phyloP scores from a whole-genome alignment of 768 basidiomycete genomes.

The Termitomyces sp. region DNA sequence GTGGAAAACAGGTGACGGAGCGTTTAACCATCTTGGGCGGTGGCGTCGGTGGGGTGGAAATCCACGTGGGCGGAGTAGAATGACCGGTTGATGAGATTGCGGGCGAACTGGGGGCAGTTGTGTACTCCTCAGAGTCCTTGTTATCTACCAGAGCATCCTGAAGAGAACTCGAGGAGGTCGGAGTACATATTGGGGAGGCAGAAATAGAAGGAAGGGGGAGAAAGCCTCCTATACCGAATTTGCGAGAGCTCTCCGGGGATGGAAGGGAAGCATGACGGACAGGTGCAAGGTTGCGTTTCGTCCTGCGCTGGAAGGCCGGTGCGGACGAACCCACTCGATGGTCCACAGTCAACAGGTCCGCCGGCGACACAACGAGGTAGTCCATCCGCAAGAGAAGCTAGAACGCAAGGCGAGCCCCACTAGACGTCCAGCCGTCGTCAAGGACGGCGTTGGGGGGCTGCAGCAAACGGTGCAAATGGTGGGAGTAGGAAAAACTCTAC shows the following conservation, averaged over 20 bases:
- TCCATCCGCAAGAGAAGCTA: constrained; percentile 14
- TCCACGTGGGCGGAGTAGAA: constrained; percentile 48
- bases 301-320: constrained; percentile 12
- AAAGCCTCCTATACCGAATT: constrained; percentile 34
- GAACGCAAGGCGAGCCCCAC: neutral
- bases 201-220: constrained; percentile 54
- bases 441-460: neutral
- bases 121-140: constrained; percentile 14
- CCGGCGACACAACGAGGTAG: constrained; percentile 14
- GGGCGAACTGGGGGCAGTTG: constrained; percentile 22
- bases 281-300: neutral
- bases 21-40: constrained; percentile 40
- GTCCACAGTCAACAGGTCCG: constrained; percentile 13
- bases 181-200: constrained; percentile 58
- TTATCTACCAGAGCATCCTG: constrained; percentile 14
- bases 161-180: constrained; percentile 34
- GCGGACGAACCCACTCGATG: constrained; percentile 5
- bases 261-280: constrained; percentile 5
- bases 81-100: constrained; percentile 13
- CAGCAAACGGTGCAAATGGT: neutral
- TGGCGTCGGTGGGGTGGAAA: constrained; percentile 57
- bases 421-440: neutral
- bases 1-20: constrained; percentile 31
- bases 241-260: constrained; percentile 15
- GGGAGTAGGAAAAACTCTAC: neutral